Percentiles rank a stretch among this genome's conserved stretches.
These are phyloP conservation scores for Candida tropicalis DNA, from an alignment of 1,139 yeast species.

Conservation along the genomic window DNA sequence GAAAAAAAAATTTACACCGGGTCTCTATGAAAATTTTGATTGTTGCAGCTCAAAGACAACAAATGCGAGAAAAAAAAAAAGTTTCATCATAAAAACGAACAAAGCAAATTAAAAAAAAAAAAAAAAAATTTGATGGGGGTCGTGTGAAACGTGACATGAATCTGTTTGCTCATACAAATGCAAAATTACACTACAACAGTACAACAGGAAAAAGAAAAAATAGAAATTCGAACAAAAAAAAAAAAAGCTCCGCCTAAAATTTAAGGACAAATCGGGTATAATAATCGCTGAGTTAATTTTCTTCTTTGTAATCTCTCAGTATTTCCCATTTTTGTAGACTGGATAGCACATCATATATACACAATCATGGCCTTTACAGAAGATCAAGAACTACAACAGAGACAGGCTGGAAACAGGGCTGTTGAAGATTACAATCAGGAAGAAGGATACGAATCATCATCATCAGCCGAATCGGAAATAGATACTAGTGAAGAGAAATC, in stretches of 20 bases:
- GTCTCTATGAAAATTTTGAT: background rate
- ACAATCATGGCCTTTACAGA: background rate
- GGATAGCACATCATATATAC: too few relatives aligned
- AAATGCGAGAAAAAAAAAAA: background rate
- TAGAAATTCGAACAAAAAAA: background rate
- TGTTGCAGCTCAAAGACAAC: conserved; percentile 1
- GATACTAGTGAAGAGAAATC: conserved; percentile 28
- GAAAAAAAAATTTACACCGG: background rate
- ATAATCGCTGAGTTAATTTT: background rate
- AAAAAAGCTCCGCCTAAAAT: background rate
- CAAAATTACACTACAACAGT: background rate
- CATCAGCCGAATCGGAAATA: conserved; percentile 8
- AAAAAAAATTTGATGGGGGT: background rate
- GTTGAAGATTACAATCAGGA: conserved; percentile 2
- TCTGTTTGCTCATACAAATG: too few relatives aligned
- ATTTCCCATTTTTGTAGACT: too few relatives aligned
- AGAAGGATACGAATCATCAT: conserved; percentile 24
- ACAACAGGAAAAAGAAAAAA: background rate
- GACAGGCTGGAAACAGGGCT: background rate
- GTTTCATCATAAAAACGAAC: background rate
- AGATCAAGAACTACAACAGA: background rate
- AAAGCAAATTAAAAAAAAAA: background rate
- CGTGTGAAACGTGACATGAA: too few relatives aligned
- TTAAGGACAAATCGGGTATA: background rate
- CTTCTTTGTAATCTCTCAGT: background rate